phyloP scores from a whole-genome alignment of 139 green algal genomes.

The Haematococcus sp. region DNA sequence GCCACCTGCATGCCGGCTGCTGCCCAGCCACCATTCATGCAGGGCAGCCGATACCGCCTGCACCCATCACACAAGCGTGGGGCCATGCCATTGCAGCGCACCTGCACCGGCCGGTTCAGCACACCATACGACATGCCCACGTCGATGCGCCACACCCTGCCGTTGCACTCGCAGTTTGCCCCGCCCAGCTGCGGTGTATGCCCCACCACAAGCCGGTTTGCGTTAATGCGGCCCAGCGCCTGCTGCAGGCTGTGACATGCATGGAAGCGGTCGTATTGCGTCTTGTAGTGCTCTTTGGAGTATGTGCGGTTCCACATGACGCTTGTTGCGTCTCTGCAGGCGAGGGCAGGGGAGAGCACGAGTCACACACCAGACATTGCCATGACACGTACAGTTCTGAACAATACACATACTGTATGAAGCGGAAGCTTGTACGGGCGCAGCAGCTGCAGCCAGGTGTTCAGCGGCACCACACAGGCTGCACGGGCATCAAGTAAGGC shows the following conservation, averaged over 20 bases:
- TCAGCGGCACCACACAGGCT: no score
- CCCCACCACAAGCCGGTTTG: slow-evolving; percentile 81
- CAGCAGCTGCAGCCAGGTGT: no score
- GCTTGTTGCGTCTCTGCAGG: slow-evolving; percentile 58
- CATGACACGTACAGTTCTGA: no score
- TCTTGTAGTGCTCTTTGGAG: slow-evolving; percentile 56
- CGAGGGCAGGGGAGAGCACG: no score
- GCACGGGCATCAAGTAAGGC: no score
- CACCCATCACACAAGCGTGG: background rate
- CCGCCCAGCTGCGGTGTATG: slow-evolving; percentile 89
- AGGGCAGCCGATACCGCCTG: background rate
- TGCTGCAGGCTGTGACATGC: slow-evolving; percentile 54
- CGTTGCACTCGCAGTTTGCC: slow-evolving; percentile 83
- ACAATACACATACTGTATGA: no score
- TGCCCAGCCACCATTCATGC: no score
- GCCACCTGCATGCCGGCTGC: no score
- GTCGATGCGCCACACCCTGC: slow-evolving; percentile 86
- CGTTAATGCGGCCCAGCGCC: slow-evolving; percentile 60
- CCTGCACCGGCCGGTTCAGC: slow-evolving; percentile 64
- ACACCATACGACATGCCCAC: slow-evolving; percentile 88
- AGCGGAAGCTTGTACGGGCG: no score
- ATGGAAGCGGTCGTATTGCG: slow-evolving; percentile 59
- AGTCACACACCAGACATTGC: background rate
- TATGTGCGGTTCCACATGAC: slow-evolving; percentile 91
- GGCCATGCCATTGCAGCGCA: background rate